Conservation (phyloP, 345 rosid genomes). For the Eucalyptus dawsonii region DNA sequence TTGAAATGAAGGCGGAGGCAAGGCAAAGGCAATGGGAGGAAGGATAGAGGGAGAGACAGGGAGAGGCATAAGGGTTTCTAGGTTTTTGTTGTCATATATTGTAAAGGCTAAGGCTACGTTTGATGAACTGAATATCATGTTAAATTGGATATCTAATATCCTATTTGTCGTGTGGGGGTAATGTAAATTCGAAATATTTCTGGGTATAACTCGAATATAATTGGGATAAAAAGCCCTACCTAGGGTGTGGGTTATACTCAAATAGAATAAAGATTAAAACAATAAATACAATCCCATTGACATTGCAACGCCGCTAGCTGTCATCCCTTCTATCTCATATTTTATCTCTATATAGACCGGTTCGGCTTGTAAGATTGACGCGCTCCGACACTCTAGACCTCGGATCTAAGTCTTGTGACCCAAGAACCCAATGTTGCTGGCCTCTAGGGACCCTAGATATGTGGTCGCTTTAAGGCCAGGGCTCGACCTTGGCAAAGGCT, state of each 20-base stretch:
- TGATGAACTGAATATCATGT: background rate
- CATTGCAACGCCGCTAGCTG: background rate
- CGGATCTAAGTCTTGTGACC: background rate
- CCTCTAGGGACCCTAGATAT: background rate
- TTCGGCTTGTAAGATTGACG: background rate
- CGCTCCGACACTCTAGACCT: background rate
- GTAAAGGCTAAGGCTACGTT: background rate
- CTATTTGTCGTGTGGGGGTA: background rate
- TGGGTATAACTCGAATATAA: background rate
- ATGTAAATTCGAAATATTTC: background rate
- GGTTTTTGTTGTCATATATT: background rate
- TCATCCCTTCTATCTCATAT: background rate
- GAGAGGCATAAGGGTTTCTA: no score
- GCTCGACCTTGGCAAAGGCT: background rate
- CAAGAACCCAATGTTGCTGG: background rate
- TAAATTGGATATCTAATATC: background rate
- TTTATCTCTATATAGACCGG: background rate
- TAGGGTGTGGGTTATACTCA: background rate
- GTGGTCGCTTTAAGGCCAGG: background rate
- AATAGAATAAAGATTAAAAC: background rate
- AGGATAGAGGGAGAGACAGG: background rate
- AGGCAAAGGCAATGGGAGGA: background rate
- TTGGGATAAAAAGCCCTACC: background rate
- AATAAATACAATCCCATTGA: background rate
- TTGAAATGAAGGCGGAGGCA: background rate